Percentiles rank a stretch among this genome's conserved stretches.
phyloP scores from a whole-genome alignment of 768 basidiomycete genomes.

The Grammothele lineata region DNA sequence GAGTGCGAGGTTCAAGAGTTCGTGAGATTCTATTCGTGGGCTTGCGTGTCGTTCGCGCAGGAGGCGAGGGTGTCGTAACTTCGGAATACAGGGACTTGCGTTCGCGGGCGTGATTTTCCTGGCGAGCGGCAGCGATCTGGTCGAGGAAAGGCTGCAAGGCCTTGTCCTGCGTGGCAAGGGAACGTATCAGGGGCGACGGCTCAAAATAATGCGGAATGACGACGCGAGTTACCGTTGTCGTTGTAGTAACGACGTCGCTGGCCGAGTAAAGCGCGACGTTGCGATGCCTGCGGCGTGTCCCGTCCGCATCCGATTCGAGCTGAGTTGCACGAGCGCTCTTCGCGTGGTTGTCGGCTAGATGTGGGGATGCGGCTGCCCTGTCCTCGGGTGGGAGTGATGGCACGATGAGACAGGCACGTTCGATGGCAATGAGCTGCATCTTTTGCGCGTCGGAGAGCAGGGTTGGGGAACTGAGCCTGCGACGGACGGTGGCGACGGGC shows the following conservation, averaged over 20 bases:
- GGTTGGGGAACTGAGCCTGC: slow-evolving; percentile 21
- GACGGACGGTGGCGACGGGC: slow-evolving; percentile 12
- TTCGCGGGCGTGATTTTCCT: slow-evolving; percentile 3
- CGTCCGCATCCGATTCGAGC: too few relatives aligned
- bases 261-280: slow-evolving; percentile 16
- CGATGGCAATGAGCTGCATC: slow-evolving; percentile 19
- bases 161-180: slow-evolving; percentile 4
- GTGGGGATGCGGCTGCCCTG: too few relatives aligned
- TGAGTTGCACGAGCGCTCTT: too few relatives aligned
- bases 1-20: neutral
- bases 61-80: neutral
- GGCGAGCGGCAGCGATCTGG: slow-evolving; percentile 10
- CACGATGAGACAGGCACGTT: neutral
- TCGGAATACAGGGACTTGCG: too few relatives aligned
- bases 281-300: slow-evolving; percentile 17
- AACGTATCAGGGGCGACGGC: neutral
- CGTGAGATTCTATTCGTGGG: neutral
- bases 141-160: slow-evolving; percentile 14
- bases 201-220: neutral
- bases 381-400: too few relatives aligned
- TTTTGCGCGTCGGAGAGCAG: slow-evolving; percentile 26
- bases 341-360: too few relatives aligned
- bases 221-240: slow-evolving; percentile 10
- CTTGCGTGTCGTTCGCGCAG: slow-evolving; percentile 5
- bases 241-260: slow-evolving; percentile 15